phyloP scores from a whole-genome alignment of 768 basidiomycete species.

The Coprinellus micaceus region DNA sequence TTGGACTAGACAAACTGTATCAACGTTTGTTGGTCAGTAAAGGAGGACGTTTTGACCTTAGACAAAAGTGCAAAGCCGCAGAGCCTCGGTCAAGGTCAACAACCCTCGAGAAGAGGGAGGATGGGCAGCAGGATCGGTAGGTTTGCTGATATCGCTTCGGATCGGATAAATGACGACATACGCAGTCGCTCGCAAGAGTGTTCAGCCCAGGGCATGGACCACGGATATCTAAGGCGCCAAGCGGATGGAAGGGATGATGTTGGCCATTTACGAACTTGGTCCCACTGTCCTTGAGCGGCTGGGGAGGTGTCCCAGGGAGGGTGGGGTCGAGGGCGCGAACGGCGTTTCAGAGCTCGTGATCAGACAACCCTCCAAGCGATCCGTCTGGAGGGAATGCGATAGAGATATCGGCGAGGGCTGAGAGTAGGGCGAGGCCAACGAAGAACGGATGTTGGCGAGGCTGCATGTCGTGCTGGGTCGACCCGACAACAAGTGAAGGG shows the following conservation, averaged over 20 bases:
- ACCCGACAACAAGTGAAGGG: no score
- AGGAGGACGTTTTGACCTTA: no score
- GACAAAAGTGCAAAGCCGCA: no score
- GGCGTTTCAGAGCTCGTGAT: not conserved
- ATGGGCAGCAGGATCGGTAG: no score
- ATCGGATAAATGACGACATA: not conserved
- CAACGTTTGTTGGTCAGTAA: no score
- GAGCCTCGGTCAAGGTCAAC: no score
- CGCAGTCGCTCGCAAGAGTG: slow-evolving; percentile 9
- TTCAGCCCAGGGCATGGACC: slow-evolving; percentile 10
- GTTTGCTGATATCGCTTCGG: no score
- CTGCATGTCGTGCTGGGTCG: no score
- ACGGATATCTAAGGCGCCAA: not conserved
- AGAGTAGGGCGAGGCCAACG: not conserved
- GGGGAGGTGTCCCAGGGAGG: not conserved
- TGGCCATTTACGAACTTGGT: slow-evolving; percentile 11
- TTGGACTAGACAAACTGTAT: no score
- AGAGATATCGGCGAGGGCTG: not conserved
- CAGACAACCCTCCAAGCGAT: not conserved
- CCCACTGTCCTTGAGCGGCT: slow-evolving; percentile 2
- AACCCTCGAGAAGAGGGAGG: no score
- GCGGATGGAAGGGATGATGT: slow-evolving; percentile 16
- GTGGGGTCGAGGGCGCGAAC: not conserved
- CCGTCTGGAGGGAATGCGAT: not conserved
- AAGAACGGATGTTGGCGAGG: not conserved